Evolutionary conservation across 176 grass and related monocot genomes (phyloP).

Genomic region (Raddia guianensis): DNA sequence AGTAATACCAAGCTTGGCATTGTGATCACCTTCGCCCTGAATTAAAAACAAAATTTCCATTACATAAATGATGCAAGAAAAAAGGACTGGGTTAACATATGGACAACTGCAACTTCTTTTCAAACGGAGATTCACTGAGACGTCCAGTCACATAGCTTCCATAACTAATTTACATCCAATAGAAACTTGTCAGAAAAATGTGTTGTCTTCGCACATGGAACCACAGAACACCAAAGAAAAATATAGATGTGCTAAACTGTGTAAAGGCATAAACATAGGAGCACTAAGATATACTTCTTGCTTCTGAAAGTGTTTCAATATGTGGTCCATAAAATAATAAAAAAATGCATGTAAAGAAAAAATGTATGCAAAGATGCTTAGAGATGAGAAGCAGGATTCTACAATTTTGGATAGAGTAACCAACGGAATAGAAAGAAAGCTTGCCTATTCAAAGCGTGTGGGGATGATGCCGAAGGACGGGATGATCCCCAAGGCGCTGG

Average conservation of each 20-base stretch:
- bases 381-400: slow-evolving; percentile 17
- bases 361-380: not conserved
- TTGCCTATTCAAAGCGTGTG: too few species aligned
- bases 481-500: too few species aligned
- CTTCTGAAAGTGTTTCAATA: slow-evolving; percentile 1
- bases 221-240: not conserved
- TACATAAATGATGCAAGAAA: not conserved
- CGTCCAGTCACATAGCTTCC: not conserved
- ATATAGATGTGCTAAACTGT: not conserved
- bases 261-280: slow-evolving; percentile 17
- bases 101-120: not conserved
- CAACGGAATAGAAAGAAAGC: slow-evolving; percentile 23
- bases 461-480: too few species aligned
- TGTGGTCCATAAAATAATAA: not conserved
- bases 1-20: slow-evolving; percentile 96
- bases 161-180: not conserved
- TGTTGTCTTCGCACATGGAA: slow-evolving; percentile 25
- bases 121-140: not conserved
- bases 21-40: slow-evolving; percentile 86
- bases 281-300: not conserved
- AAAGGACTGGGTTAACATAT: slow-evolving; percentile 20
- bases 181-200: not conserved
- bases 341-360: too few species aligned
- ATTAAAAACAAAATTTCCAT: slow-evolving; percentile 44
- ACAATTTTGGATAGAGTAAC: not conserved